These are phyloP conservation scores for Colletotrichum sp. DNA, from an alignment of 2,329 filamentous ascomycete genomes.

Conservation along the genomic window DNA sequence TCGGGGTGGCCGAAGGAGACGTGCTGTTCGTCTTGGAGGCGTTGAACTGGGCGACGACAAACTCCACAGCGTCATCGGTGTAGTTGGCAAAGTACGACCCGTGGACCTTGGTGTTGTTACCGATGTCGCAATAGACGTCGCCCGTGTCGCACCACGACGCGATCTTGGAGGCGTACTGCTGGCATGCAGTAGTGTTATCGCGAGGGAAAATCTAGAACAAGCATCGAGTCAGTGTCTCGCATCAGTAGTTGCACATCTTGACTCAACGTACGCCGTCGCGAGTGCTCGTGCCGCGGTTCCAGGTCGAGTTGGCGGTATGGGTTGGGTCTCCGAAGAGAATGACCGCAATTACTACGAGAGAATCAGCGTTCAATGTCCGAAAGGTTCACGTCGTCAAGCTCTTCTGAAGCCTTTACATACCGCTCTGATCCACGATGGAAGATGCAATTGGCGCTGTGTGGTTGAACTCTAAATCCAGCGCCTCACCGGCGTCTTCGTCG, in stretches of 20 bases:
- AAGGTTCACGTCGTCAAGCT: background rate
- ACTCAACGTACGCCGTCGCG: slow-evolving; percentile 40
- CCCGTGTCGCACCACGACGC: slow-evolving; percentile 47
- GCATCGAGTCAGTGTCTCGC: background rate
- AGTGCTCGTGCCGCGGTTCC: slow-evolving; percentile 41
- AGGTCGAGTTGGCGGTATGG: slow-evolving; percentile 38
- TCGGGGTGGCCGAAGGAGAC: background rate
- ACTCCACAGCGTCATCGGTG: slow-evolving; percentile 37
- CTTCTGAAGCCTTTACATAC: slow-evolving; percentile 28
- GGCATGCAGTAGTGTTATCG: slow-evolving; percentile 37
- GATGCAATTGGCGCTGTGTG: slow-evolving; percentile 27
- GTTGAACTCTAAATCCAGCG: slow-evolving; percentile 17
- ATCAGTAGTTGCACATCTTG: background rate
- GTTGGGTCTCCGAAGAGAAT: slow-evolving; percentile 47
- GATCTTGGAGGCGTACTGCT: slow-evolving; percentile 38
- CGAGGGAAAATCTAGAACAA: slow-evolving; percentile 39
- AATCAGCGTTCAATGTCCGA: background rate
- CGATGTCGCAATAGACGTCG: slow-evolving; percentile 45
- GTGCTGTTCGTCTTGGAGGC: slow-evolving; percentile 4
- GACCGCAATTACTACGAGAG: slow-evolving; percentile 42
- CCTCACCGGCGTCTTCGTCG: slow-evolving; percentile 22
- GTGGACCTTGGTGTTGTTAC: slow-evolving; percentile 33
- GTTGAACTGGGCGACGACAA: slow-evolving; percentile 38
- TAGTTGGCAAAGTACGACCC: slow-evolving; percentile 40
- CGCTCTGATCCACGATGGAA: slow-evolving; percentile 34